Base-by-base conservation (phyloP, 2,329 filamentous ascomycete genomes). In the Colletotrichum sansevieriae region DNA sequence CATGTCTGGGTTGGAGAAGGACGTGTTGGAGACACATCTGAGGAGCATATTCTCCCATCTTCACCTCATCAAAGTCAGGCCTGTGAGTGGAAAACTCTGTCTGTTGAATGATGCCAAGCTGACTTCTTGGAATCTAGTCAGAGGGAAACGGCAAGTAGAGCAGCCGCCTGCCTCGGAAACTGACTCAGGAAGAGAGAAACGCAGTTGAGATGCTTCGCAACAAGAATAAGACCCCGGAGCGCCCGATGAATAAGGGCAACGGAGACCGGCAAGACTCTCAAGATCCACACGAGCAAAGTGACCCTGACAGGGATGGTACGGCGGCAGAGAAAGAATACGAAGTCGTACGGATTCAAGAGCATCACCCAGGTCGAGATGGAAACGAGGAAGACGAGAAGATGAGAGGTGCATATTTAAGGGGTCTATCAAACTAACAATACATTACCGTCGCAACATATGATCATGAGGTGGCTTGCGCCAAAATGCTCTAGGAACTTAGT, bases 401-500 rank as follows among this genome's bases (percentile, higher is more conserved):
- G 20, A 33, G 9, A 12, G 29, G 13, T 43, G 57, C 49, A 6
- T 60, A 60, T 5, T 3, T 60, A 6, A 13, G 1, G n/a, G 44
- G 43, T 58, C 52, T 64, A 47, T 43, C 2, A 58, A n/a, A 47
- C 10, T 35, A 29, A n/a, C 20, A 25, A n/a, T 39, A 47, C 59
- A 55, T 41, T 25, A 47, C 63, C 10, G 11, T 58, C 47, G 47
- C 55, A 61, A 43, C 35, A 43, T 29, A 9, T 8, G 12, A 55
- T 20, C 47, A 58, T 41, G 59, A 55, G 11, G n/a, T 46, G 55
- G 43, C 41, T 44, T 39, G 41, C 62, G 62, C 62, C 65, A 6
- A 65, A 29, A 29, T 61, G 47, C 39, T 47, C 70, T 75, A 82
- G n/a, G 81, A 47, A 5, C 74, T 69, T 75, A 82, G 18, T 81